Percentiles rank a stretch among this genome's conserved stretches.
Conservation (phyloP, 2,329 filamentous ascomycete species). For the Neofusicoccum ribis region DNA sequence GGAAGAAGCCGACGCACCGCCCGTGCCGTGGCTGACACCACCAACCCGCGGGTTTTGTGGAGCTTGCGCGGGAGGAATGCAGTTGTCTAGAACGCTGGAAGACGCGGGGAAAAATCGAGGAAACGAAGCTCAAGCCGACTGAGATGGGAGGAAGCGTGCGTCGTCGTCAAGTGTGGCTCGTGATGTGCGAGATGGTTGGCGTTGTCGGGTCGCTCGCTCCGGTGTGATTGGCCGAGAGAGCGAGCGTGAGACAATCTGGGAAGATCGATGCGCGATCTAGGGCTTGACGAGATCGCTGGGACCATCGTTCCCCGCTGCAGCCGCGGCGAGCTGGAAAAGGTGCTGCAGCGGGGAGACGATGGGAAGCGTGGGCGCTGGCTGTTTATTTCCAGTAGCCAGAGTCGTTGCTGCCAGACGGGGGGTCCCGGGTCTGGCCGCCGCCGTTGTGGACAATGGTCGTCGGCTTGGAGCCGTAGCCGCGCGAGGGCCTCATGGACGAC, state of each 20-base stretch:
- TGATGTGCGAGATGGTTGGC: neutral
- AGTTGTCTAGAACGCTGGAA: too few relatives aligned
- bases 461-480: constrained; percentile 18
- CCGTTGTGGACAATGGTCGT: neutral
- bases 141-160: neutral
- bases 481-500: constrained; percentile 14
- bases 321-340: neutral
- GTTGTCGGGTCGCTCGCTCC: neutral
- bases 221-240: neutral
- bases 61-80: neutral
- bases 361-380: neutral
- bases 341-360: neutral
- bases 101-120: neutral
- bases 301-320: neutral
- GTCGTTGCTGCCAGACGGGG: neutral
- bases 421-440: constrained; percentile 1
- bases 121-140: constrained; percentile 3
- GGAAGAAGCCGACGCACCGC: too few relatives aligned
- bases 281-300: neutral
- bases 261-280: neutral
- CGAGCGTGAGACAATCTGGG: neutral
- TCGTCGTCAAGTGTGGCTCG: neutral
- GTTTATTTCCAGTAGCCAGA: constrained; percentile 9
- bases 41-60: neutral
- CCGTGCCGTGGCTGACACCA: neutral